A percentile compares a stretch with the other conserved stretches of the same genome.
These are phyloP conservation scores for Lyophyllum shimeji DNA, from an alignment of 768 basidiomycete species.

Conservation along the genomic window DNA sequence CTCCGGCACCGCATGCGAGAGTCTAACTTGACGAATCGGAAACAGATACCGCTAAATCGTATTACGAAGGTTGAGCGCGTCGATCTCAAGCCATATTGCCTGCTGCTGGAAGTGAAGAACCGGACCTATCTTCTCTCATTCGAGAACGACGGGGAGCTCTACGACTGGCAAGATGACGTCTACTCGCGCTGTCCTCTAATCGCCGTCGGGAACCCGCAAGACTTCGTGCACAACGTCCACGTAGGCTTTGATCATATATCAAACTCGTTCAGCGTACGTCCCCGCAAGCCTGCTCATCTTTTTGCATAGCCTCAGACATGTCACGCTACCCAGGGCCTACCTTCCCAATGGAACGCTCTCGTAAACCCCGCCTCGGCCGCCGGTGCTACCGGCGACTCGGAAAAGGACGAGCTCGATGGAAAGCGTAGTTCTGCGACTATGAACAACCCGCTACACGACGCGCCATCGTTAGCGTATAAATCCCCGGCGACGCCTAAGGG, in stretches of 20 bases:
- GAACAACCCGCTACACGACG: neutral
- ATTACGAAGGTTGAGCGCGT: slow-evolving; percentile 39
- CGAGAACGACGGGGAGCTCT: slow-evolving; percentile 37
- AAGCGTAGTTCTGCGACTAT: neutral
- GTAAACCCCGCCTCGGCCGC: slow-evolving; percentile 1
- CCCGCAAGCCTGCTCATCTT: neutral
- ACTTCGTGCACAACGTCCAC: slow-evolving; percentile 40
- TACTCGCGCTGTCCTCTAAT: slow-evolving; percentile 39
- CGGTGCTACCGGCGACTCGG: neutral
- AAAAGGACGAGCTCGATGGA: slow-evolving; percentile 3
- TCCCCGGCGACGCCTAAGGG: slow-evolving; percentile 5
- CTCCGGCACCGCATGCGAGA: neutral
- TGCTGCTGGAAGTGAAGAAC: slow-evolving; percentile 32
- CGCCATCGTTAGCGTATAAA: slow-evolving; percentile 16
- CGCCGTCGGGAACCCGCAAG: slow-evolving; percentile 33
- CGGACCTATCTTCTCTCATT: slow-evolving; percentile 36
- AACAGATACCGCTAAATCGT: slow-evolving; percentile 28
- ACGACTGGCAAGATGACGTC: slow-evolving; percentile 48
- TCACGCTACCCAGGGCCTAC: slow-evolving; percentile 11
- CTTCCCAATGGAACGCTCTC: slow-evolving; percentile 16
- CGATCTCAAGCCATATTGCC: slow-evolving; percentile 35
- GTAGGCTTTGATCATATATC: slow-evolving; percentile 32
- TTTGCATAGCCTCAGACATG: neutral
- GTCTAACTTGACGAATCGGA: neutral
- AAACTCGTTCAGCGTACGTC: slow-evolving; percentile 30